Percentiles rank a stretch among this genome's conserved stretches.
These are phyloP conservation scores for Orbilia blumenaviensis DNA, from an alignment of 2,329 filamentous ascomycete species.

Conservation along the genomic window DNA sequence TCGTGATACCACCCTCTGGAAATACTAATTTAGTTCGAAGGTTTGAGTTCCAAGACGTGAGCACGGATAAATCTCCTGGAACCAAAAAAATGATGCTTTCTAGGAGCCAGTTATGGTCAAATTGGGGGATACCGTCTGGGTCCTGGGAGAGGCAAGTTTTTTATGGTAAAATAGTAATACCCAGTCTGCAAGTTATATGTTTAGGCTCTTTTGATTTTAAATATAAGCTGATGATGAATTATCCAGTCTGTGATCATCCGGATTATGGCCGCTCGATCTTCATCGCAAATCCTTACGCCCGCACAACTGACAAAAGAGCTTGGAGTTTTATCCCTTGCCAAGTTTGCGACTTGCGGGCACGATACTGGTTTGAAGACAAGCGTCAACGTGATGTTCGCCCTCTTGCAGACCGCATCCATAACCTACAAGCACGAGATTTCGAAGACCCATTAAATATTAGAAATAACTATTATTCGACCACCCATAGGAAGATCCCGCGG, in stretches of 20 bases:
- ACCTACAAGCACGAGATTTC: background rate
- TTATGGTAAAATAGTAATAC: constrained; percentile 22
- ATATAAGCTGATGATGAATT: background rate
- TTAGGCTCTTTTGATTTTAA: background rate
- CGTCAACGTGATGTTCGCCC: background rate
- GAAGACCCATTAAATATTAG: constrained; percentile 22
- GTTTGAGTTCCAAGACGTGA: constrained; percentile 24
- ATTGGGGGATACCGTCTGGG: background rate
- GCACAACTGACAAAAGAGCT: constrained; percentile 2
- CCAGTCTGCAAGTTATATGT: background rate
- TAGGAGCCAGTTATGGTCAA: background rate
- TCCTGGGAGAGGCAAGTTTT: constrained; percentile 8
- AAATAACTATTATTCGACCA: background rate
- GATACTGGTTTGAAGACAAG: constrained; percentile 35
- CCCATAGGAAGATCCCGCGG: background rate
- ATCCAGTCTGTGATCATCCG: constrained; percentile 35
- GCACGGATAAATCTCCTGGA: background rate
- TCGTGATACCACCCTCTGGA: background rate
- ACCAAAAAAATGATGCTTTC: background rate
- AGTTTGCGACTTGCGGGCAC: constrained; percentile 10
- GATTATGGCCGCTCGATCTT: constrained; percentile 25
- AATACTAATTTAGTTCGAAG: background rate
- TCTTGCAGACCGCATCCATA: background rate
- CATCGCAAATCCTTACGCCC: constrained; percentile 28
- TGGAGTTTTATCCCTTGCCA: constrained; percentile 42